Conservation (phyloP, 2,329 filamentous ascomycete genomes). For the Cercospora sojina region DNA sequence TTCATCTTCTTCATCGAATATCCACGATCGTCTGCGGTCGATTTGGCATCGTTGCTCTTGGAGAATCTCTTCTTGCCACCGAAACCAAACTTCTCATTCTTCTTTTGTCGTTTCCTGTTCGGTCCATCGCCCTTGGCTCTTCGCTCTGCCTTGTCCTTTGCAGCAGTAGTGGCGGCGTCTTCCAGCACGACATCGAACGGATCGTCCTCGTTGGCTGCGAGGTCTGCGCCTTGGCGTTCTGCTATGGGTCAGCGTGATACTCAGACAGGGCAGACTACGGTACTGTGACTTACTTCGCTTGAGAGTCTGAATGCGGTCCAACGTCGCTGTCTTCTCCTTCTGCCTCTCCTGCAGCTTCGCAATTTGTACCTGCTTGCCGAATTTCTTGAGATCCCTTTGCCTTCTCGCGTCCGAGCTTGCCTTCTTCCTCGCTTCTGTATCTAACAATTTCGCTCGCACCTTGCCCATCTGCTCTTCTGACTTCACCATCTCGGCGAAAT, state of each 20-base stretch:
- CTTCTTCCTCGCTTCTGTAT: constrained; percentile 90
- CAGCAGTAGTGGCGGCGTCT: constrained; percentile 56
- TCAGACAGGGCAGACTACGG: no score
- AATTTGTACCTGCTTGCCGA: constrained; percentile 96
- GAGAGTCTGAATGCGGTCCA: constrained; percentile 91
- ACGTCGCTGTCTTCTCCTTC: constrained; percentile 85
- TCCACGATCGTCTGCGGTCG: constrained; percentile 73
- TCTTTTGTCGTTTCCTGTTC: constrained; percentile 81
- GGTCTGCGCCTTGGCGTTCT: constrained; percentile 79
- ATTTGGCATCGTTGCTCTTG: constrained; percentile 87
- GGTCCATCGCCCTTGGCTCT: constrained; percentile 41
- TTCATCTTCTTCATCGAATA: constrained; percentile 90
- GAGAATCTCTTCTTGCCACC: constrained; percentile 90
- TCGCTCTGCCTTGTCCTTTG: constrained; percentile 44
- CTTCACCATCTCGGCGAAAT: constrained; percentile 99
- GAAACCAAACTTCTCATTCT: constrained; percentile 91
- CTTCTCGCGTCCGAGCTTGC: constrained; percentile 86
- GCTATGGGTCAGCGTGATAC: constrained; percentile 29
- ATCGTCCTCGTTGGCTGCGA: constrained; percentile 72
- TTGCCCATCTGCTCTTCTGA: constrained; percentile 97
- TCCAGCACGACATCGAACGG: constrained; percentile 91
- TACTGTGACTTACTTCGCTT: constrained; percentile 79
- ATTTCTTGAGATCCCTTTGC: constrained; percentile 95
- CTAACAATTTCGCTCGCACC: constrained; percentile 88
- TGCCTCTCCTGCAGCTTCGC: constrained; percentile 92